A percentile compares a stretch with the other conserved stretches of the same genome.
These are phyloP conservation scores for Wakefieldia striispora DNA, from an alignment of 768 basidiomycete species.

Conservation along the genomic window DNA sequence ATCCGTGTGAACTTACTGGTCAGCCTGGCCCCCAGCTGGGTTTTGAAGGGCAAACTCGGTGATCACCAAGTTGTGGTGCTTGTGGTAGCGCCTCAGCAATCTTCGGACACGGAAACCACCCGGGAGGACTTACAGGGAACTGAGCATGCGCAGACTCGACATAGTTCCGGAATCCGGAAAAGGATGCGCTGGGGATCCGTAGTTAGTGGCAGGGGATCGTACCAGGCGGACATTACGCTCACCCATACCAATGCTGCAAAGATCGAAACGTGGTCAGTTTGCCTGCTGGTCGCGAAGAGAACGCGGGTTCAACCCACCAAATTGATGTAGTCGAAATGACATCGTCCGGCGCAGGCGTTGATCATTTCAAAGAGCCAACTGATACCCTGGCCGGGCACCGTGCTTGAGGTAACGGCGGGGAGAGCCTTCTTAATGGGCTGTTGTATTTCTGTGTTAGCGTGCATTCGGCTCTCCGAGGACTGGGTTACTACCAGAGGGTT, in stretches of 20 bases:
- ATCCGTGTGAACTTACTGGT: constrained; percentile 21
- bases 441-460: not conserved
- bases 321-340: constrained; percentile 37
- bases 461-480: not conserved
- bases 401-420: constrained; percentile 36
- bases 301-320: constrained; percentile 18
- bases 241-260: constrained; percentile 31
- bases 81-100: not conserved
- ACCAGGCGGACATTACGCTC: no score
- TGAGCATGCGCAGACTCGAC: constrained; percentile 24
- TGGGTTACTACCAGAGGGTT: constrained; percentile 33
- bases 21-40: constrained; percentile 29
- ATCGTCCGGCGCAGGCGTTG: constrained; percentile 33
- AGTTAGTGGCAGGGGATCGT: no score
- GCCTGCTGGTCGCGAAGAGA: not conserved
- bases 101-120: not conserved
- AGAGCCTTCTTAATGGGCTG: constrained; percentile 39
- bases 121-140: constrained; percentile 25
- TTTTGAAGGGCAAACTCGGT: constrained; percentile 35
- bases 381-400: constrained; percentile 31
- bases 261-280: not conserved
- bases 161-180: constrained; percentile 28
- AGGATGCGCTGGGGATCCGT: constrained; percentile 17
- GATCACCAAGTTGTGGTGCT: constrained; percentile 28
- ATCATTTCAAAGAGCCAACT: constrained; percentile 37